Evolutionary conservation across 768 basidiomycete genomes (phyloP), one percentile per base, ranked within the genome.

Genomic region (Gymnopilus dilepis): DNA sequence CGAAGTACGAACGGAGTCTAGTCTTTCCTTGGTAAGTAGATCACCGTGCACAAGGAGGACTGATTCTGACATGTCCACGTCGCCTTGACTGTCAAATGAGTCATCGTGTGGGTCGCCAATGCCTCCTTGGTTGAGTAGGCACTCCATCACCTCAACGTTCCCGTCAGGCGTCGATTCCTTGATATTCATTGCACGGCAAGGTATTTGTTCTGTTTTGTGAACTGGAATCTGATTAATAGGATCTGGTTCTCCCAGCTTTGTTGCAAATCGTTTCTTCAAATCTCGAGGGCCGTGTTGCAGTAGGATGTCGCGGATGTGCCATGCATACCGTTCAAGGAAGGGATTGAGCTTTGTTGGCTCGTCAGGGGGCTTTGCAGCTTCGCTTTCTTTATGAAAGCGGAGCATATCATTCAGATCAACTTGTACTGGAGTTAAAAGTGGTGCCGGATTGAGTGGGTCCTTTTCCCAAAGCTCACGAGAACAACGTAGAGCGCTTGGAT

Each of bases 1-100:
- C 13, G 62, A 63, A 15, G 59, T 66, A 1, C 42, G 56, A 4
- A 77, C 53, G 59, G 55, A 70, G 19, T 45, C 70, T 17, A 73
- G 47, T 11, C 64, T 68, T 40, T 76, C 65, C 1, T 58, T 62
- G 0, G 73, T 75, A 0, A 68, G 59, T 6, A 77, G 66, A 61
- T 77, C 75, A 2, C 75, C 75, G 42, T 47, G 61, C 0, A 75
- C 17, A 0, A 75, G 63, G n/a, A 74, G 59, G 0, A 69, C 59
- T 31, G 56, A 22, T 33, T 72, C 65, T 0, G 19, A 12, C 2
- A 67, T 3, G 6, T 13, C 13, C 1, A 4, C 17, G 4, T 22
- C 26, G n/a, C n/a, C 15, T 15, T 4, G 7, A 31, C 17, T 30
- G 4, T 31, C 28, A 4, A 2, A 12, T 2, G 74, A 60, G 56